Conservation (phyloP, 1,284 basidiomycete species). For the Erythrobasidium hasegawianum region DNA sequence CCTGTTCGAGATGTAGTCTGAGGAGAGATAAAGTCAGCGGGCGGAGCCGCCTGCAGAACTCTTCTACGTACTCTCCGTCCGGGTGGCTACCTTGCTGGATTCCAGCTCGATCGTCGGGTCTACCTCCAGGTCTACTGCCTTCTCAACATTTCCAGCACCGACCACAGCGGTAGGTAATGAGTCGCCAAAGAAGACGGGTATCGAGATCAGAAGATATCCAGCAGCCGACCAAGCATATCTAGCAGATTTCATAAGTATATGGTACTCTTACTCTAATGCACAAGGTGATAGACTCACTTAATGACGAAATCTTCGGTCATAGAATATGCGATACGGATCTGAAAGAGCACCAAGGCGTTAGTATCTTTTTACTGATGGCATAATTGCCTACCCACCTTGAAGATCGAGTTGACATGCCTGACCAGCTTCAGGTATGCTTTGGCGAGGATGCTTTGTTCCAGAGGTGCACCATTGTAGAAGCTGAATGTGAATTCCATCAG, state of each 20-base stretch:
- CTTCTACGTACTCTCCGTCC: slow-evolving; percentile 65
- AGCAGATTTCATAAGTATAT: no score
- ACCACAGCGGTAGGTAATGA: slow-evolving; percentile 11
- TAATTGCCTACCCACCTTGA: slow-evolving; percentile 69
- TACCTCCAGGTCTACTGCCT: neutral
- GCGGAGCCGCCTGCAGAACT: no score
- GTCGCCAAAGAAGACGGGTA: slow-evolving; percentile 66
- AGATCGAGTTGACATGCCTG: slow-evolving; percentile 85
- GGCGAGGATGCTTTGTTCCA: slow-evolving; percentile 79
- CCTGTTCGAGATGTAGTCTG: slow-evolving; percentile 95
- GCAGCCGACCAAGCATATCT: slow-evolving; percentile 47
- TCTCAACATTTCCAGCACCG: neutral
- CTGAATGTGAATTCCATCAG: no score
- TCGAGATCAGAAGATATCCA: slow-evolving; percentile 81
- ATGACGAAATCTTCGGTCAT: slow-evolving; percentile 89
- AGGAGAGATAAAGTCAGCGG: no score
- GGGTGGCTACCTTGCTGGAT: slow-evolving; percentile 52
- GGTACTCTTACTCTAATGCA: no score
- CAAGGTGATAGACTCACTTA: slow-evolving; percentile 72
- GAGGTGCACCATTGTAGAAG: slow-evolving; percentile 84
- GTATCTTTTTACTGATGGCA: no score
- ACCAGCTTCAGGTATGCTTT: slow-evolving; percentile 75
- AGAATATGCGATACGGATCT: slow-evolving; percentile 74
- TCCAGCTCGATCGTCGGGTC: slow-evolving; percentile 15
- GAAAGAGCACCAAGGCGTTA: neutral